These are phyloP conservation scores for Floccularia luteovirens DNA, from an alignment of 768 basidiomycete species.

Conservation along the genomic window DNA sequence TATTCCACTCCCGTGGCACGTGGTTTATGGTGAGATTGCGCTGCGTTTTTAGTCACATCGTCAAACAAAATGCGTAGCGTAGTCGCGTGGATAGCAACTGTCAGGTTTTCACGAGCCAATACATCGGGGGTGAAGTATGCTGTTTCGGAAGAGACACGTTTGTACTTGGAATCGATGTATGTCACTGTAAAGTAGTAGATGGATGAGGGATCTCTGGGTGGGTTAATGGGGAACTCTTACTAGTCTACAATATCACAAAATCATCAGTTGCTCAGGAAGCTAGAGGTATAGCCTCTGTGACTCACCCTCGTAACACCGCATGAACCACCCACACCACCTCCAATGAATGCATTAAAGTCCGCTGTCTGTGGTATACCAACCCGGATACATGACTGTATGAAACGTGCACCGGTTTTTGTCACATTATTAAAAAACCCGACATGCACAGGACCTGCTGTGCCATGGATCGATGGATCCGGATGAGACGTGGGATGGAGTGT, in stretches of 20 bases:
- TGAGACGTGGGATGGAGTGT: conserved; percentile 47
- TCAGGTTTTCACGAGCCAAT: conserved; percentile 57
- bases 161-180: conserved; percentile 44
- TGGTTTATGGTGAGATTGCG: conserved; percentile 10
- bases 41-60: not conserved
- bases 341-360: too few species aligned
- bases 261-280: not conserved
- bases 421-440: conserved; percentile 49
- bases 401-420: conserved; percentile 38
- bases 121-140: conserved; percentile 64
- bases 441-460: conserved; percentile 46
- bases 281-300: not conserved
- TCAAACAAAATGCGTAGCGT: conserved; percentile 57
- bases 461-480: conserved; percentile 37
- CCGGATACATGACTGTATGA: conserved; percentile 45
- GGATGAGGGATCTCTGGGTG: too few species aligned
- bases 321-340: conserved; percentile 47
- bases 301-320: conserved; percentile 55
- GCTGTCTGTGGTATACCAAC: conserved; percentile 51
- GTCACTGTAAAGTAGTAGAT: conserved; percentile 44
- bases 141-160: conserved; percentile 55
- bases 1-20: conserved; percentile 51
- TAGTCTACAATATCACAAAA: not conserved
- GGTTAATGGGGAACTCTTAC: too few species aligned
- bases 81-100: conserved; percentile 45